Conservation (phyloP, 1,284 basidiomycete species). For the Microbotryum silenes-acaulis region DNA sequence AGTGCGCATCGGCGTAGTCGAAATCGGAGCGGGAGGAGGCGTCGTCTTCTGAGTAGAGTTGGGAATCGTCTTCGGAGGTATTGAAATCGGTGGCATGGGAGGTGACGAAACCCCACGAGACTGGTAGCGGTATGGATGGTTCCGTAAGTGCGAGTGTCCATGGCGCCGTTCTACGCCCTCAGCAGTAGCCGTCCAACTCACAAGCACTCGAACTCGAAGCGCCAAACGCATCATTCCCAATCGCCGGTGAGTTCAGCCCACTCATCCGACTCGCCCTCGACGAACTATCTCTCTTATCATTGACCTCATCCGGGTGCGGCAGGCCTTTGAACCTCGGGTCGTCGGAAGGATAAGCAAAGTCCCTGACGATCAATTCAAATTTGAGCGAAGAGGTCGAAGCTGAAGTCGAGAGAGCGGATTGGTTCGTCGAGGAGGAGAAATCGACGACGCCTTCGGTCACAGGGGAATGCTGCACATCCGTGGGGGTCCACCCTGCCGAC, state of each 20-base stretch:
- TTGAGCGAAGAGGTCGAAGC: background rate
- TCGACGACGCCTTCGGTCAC: too few relatives aligned
- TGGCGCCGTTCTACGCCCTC: too few relatives aligned
- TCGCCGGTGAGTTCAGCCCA: background rate
- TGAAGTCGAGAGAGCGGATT: too few relatives aligned
- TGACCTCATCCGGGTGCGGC: conserved; percentile 5
- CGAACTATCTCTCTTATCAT: background rate
- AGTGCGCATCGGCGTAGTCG: background rate
- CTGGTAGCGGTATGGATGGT: background rate
- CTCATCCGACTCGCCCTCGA: conserved; percentile 1
- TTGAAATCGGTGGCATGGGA: conserved; percentile 19
- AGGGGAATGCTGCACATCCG: too few relatives aligned
- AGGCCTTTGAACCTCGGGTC: conserved; percentile 8
- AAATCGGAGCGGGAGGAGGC: background rate
- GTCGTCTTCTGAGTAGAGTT: conserved; percentile 1
- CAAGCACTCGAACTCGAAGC: too few relatives aligned
- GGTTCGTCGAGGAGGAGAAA: too few relatives aligned
- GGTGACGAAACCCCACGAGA: conserved; percentile 32
- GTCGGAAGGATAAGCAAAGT: conserved; percentile 7
- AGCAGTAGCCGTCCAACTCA: too few relatives aligned
- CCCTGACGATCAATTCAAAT: conserved; percentile 4
- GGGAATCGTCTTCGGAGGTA: background rate
- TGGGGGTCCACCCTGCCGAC: too few relatives aligned
- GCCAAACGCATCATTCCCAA: too few relatives aligned
- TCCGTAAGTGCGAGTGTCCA: background rate